Percentiles rank a stretch among this genome's conserved stretches.
Evolutionary conservation across 352 stramenopile species (phyloP).

Genomic region (Globisporangium iwayamae): DNA sequence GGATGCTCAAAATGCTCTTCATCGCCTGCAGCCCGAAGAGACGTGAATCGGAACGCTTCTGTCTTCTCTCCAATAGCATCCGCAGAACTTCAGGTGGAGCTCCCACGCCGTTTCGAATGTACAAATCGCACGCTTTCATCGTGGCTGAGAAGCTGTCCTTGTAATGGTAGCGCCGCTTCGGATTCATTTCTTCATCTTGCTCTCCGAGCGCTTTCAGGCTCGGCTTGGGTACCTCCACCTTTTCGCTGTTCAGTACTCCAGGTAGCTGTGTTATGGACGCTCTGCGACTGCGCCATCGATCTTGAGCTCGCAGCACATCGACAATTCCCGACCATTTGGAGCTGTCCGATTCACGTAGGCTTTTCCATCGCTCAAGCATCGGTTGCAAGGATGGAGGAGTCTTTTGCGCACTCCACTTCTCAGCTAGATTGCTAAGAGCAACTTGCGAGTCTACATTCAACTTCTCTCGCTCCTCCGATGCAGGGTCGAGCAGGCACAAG

Average conservation of each 20-base stretch:
- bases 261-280: conserved; percentile 33
- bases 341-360: conserved; percentile 63
- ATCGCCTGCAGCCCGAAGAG: conserved; percentile 82
- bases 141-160: conserved; percentile 71
- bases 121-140: conserved; percentile 84
- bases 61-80: conserved; percentile 66
- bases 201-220: conserved; percentile 16
- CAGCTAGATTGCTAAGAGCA: conserved; percentile 75
- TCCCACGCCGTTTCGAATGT: conserved; percentile 79
- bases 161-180: conserved; percentile 34
- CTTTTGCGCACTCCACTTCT: conserved; percentile 85
- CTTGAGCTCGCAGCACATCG: conserved; percentile 72
- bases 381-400: conserved; percentile 78
- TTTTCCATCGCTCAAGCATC: conserved; percentile 86
- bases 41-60: conserved; percentile 67
- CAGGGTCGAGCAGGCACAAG: conserved; percentile 66
- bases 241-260: background rate
- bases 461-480: conserved; percentile 64
- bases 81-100: conserved; percentile 76
- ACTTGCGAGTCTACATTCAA: conserved; percentile 65
- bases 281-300: conserved; percentile 44
- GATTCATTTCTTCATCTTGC: conserved; percentile 23
- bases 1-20: conserved; percentile 58
- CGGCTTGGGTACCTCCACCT: conserved; percentile 12
- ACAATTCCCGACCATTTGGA: conserved; percentile 87